Evolutionary conservation across 805 yeast species (phyloP), one percentile per base, ranked within the genome.

Genomic region (Lachancea meyersii): DNA sequence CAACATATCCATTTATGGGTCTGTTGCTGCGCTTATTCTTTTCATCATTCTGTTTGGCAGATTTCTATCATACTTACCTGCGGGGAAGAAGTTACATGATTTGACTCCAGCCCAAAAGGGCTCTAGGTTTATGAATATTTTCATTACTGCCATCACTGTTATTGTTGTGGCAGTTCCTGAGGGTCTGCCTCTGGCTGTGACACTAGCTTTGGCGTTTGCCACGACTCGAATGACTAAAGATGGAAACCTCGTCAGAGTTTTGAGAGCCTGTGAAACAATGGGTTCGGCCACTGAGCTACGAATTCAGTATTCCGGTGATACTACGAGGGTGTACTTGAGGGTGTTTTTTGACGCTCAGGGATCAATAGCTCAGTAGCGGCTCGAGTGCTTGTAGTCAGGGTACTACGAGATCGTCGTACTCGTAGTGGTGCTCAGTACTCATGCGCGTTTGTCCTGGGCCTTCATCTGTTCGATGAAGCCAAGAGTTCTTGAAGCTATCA

Each of bases 101-200:
- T 44, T 73, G 5, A 61, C 76, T 0, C 65, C 86, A 5, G 76
- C 96, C 6, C 76, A 80, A 56, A 89, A 88, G 67, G 97, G 96
- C 51, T 79, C 86, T 43, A 75, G 75, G 51, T 89, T 89, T 53
- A 70, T 93, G 68, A 82, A 86, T 55, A 85, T 91, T 44, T 71
- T 93, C 47, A 93, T 93, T 56, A 86, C 93, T 19, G 83, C 97
- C 1, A 84, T 93, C 47, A 88, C 98, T 0, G 76, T 93, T 53
- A 80, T 93, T 22, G 98, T 91, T 13, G 98, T 93, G 39, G 99
- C 98, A 0, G 96, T 93, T n/a, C 99, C 99, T 3, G 99, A 93
- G 67, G 99, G 99, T 48, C 74, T 93, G 44, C 99, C 99, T 1
- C 71, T 93, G 44, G 99, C 99, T 2, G 98, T 93, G 14, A 93